phyloP scores from a whole-genome alignment of 2,329 filamentous ascomycete genomes.

The Falciphora oryzae region DNA sequence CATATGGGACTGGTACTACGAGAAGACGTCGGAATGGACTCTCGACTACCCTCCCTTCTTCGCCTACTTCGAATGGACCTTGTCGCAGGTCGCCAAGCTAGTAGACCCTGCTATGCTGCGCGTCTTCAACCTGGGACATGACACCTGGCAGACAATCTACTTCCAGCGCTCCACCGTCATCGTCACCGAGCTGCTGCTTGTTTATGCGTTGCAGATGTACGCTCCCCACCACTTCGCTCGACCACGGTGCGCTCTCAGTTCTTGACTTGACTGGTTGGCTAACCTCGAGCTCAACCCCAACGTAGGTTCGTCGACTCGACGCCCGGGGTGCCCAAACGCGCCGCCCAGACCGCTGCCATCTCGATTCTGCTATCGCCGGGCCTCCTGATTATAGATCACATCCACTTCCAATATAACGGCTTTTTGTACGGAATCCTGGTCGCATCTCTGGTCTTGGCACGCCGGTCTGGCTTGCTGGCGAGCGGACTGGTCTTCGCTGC shows the following conservation, averaged over 20 bases:
- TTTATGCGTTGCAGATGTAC: constrained; percentile 76
- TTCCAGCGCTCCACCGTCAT: constrained; percentile 92
- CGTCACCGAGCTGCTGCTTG: constrained; percentile 72
- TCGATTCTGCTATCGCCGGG: constrained; percentile 90
- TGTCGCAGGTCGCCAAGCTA: constrained; percentile 74
- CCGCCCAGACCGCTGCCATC: constrained; percentile 79
- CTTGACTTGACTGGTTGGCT: not conserved
- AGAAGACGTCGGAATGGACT: constrained; percentile 98
- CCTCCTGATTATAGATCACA: constrained; percentile 94
- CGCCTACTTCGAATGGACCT: constrained; percentile 89
- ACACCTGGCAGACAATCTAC: constrained; percentile 89
- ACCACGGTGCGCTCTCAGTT: not conserved
- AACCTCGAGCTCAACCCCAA: not conserved
- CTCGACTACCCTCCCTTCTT: constrained; percentile 99
- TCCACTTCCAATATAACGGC: constrained; percentile 99
- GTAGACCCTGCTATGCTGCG: constrained; percentile 77
- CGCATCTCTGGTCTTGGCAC: constrained; percentile 77
- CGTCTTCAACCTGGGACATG: constrained; percentile 75
- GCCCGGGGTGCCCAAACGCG: constrained; percentile 57
- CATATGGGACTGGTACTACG: constrained; percentile 87
- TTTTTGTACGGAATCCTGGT: constrained; percentile 90
- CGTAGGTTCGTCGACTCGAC: constrained; percentile 71
- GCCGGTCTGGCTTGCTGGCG: constrained; percentile 65
- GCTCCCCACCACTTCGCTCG: not conserved
- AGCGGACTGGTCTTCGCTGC: constrained; percentile 81